Evolutionary conservation across 768 basidiomycete genomes (phyloP), one percentile per base, ranked within the genome.

Genomic region (Russula dissimulans): DNA sequence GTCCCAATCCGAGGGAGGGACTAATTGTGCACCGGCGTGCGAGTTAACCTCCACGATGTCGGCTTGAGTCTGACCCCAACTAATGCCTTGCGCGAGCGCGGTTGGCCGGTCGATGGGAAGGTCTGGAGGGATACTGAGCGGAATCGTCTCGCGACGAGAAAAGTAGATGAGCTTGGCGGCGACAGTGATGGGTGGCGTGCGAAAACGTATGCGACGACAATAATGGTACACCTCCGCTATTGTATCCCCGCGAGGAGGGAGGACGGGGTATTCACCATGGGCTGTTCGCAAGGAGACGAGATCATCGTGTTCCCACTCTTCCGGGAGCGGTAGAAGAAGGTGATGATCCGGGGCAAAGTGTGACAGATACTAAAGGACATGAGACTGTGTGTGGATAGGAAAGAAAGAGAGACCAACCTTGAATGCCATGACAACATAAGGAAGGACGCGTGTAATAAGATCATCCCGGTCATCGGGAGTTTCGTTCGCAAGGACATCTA

Each of bases 161-260:
- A 86, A 77, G 71, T 80, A 89, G 38, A 87, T 69, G 9, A 87
- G 76, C 42, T 81, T 84, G 0, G 87, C 87, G 0, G 86, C 80
- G 36, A 75, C 66, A 29, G 82, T 72, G 17, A 80, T 74, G 8
- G 81, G 78, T 0, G 86, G 85, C 1, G 69, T 48, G 49, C 65
- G 56, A 51, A 75, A 61, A 48, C 52, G 50, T 52, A 72, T 49
- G n/a, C 44, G 32, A 14, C 67, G 54, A 32, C 47, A 61, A 56
- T 54, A 71, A 58, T 71, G 71, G 17, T 38, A 29, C 7, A 70
- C 29, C 38, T 56, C 60, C 34, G 65, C 54, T 44, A 57, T 48
- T 18, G 61, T 57, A 10, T 65, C 67, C 15, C 65, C 56, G 31
- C 49, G 57, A 22, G 57, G 47, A 55, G 73, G 76, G 63, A 81